Conservation (phyloP, 1,284 basidiomycete genomes). For the Ustanciosporium gigantosporum region DNA sequence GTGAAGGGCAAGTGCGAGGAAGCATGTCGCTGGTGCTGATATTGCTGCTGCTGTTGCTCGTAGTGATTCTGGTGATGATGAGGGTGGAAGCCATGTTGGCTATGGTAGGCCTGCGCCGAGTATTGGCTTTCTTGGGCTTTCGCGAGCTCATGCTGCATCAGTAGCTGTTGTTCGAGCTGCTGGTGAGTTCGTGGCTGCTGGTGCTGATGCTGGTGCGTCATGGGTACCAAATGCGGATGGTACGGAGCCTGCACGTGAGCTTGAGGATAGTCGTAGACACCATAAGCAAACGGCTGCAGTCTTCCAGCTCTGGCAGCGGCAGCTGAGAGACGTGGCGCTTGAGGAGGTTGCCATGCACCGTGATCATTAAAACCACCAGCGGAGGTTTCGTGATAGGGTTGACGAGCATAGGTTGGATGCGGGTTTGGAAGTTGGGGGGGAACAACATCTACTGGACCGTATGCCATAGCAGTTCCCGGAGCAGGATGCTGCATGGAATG, state of each 20-base stretch:
- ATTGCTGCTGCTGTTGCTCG: no score
- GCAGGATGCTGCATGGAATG: no score
- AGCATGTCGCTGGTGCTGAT: no score
- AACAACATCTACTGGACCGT: conserved; percentile 10
- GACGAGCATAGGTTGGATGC: conserved; percentile 5
- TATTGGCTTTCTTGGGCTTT: no score
- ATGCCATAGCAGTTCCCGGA: conserved; percentile 5
- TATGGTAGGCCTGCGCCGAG: no score
- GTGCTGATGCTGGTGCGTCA: conserved; percentile 24
- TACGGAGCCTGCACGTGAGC: conserved; percentile 12
- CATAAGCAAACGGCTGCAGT: conserved; percentile 12
- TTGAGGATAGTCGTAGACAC: conserved; percentile 10
- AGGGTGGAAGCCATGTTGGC: no score
- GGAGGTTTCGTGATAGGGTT: background rate
- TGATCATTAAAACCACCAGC: conserved; percentile 6
- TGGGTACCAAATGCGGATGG: conserved; percentile 12
- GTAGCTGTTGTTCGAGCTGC: conserved; percentile 44
- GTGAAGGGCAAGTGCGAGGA: no score
- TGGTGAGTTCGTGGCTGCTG: conserved; percentile 32
- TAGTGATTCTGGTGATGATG: no score
- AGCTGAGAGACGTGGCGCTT: conserved; percentile 31
- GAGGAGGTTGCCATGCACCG: conserved; percentile 33
- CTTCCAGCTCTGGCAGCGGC: conserved; percentile 32
- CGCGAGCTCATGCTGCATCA: conserved; percentile 42
- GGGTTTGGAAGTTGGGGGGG: no score